These are phyloP conservation scores for Salix suchowensis DNA, from an alignment of 345 rosid species.

Conservation along the genomic window DNA sequence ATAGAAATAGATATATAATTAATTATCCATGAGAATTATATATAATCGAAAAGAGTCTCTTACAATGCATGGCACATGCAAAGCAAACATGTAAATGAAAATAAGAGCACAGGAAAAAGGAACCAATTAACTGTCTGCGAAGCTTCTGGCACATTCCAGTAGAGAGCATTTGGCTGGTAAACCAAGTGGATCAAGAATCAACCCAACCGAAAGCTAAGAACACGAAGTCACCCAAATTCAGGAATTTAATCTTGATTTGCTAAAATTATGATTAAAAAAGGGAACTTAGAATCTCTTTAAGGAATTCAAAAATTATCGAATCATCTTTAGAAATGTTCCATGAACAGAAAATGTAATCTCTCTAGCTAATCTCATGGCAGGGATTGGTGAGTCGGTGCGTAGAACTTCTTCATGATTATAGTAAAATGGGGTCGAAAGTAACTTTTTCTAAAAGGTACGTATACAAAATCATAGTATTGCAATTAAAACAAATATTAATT, in stretches of 20 bases:
- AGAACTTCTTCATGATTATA: conserved; percentile 18
- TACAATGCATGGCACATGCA: conserved; percentile 9
- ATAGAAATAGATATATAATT: not conserved
- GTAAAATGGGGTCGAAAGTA: conserved; percentile 2
- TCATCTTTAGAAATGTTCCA: conserved; percentile 32
- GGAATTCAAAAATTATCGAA: conserved; percentile 7
- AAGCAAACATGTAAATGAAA: not conserved
- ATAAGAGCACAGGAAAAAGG: not conserved
- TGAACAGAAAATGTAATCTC: not conserved
- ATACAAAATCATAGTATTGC: not conserved
- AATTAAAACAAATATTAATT: not conserved
- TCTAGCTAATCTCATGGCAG: not conserved
- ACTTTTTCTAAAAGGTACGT: not conserved
- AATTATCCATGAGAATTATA: not conserved
- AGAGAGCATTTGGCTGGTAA: not conserved
- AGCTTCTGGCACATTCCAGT: conserved; percentile 1
- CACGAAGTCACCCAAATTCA: not conserved
- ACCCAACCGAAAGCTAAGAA: conserved; percentile 22
- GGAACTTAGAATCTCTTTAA: conserved; percentile 2
- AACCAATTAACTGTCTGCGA: not conserved
- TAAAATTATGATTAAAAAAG: not conserved
- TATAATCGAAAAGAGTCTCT: not conserved
- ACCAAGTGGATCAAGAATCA: not conserved
- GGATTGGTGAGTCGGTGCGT: conserved; percentile 41
- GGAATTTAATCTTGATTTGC: not conserved